Evolutionary conservation across 345 rosid genomes (phyloP), one percentile per base, ranked within the genome.

Genomic region (Microcos paniculata): DNA sequence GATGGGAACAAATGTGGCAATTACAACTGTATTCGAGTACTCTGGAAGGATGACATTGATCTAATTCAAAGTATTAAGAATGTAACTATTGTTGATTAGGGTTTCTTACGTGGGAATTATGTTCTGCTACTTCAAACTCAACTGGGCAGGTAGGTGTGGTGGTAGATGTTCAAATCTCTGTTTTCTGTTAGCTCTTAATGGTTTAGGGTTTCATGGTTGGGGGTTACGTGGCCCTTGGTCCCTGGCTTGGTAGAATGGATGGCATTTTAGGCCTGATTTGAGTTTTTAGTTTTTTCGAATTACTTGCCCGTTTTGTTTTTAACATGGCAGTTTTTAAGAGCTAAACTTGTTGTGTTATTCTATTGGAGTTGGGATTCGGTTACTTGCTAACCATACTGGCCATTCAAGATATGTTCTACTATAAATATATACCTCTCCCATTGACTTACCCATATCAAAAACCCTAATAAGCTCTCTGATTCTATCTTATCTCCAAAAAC

Each of bases 231-330:
- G 91, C 92, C 78, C 86, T 85, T 78, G 97, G 97, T 48, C 95
- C 99, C 12, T 96, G 99, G 98, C 78, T 96, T 66, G 98, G 99
- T 77, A 88, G 97, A 85, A 82, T 96, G 77, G 93, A 92, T 87
- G 99, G 92, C 81, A 89, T 93, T 74, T 79, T 87, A 80, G 99
- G n/a, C n/a, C n/a, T n/a, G n/a, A n/a, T n/a, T n/a, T n/a, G n/a
- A n/a, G n/a, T n/a, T n/a, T n/a, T n/a, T n/a, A n/a, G n/a, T n/a
- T n/a, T n/a, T n/a, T n/a, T n/a, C n/a, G n/a, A n/a, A n/a, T n/a
- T n/a, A n/a, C n/a, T n/a, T n/a, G n/a, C n/a, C n/a, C n/a, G n/a
- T n/a, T n/a, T n/a, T n/a, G n/a, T n/a, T n/a, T n/a, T n/a, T n/a
- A n/a, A n/a, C n/a, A n/a, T n/a, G n/a, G n/a, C n/a, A n/a, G n/a